These are phyloP conservation scores for Talaromyces sp. DNA, from an alignment of 2,329 filamentous ascomycete species.

Conservation along the genomic window DNA sequence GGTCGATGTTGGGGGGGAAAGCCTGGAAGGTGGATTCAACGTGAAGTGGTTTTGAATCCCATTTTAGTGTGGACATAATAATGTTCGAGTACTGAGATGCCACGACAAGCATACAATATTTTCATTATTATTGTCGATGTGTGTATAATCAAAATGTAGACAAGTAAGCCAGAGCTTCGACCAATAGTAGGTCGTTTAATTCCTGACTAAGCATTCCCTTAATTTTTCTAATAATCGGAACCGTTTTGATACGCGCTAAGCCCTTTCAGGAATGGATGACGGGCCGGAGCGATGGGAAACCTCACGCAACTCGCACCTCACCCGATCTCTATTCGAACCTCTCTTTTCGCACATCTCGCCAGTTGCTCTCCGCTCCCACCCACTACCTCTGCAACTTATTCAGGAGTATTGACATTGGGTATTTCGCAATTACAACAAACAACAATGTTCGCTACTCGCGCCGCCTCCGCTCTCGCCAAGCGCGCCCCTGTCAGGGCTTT, in stretches of 20 bases:
- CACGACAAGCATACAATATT: no score
- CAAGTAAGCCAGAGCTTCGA: not conserved
- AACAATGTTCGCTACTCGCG: conserved; percentile 49
- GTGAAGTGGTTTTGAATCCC: not conserved
- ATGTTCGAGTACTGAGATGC: not conserved
- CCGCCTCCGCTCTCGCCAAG: conserved; percentile 45
- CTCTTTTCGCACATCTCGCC: conserved; percentile 13
- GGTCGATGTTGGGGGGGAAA: not conserved
- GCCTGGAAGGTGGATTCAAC: not conserved
- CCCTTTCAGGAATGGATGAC: conserved; percentile 15
- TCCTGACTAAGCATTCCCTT: conserved; percentile 5
- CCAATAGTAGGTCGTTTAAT: not conserved
- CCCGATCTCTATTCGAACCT: conserved; percentile 15
- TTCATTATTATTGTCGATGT: no score
- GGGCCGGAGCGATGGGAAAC: conserved; percentile 16
- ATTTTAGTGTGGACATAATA: not conserved
- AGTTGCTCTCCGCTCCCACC: conserved; percentile 17
- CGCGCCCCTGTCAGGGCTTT: conserved; percentile 44
- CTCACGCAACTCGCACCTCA: conserved; percentile 18
- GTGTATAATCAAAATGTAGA: no score
- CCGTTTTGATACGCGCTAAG: conserved; percentile 11
- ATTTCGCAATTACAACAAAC: conserved; percentile 22
- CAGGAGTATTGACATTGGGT: not conserved
- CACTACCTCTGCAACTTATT: not conserved
- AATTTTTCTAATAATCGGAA: conserved; percentile 5